These are phyloP conservation scores for Barnettozyma hawaiiensis DNA, from an alignment of 1,139 yeast species.

Conservation along the genomic window DNA sequence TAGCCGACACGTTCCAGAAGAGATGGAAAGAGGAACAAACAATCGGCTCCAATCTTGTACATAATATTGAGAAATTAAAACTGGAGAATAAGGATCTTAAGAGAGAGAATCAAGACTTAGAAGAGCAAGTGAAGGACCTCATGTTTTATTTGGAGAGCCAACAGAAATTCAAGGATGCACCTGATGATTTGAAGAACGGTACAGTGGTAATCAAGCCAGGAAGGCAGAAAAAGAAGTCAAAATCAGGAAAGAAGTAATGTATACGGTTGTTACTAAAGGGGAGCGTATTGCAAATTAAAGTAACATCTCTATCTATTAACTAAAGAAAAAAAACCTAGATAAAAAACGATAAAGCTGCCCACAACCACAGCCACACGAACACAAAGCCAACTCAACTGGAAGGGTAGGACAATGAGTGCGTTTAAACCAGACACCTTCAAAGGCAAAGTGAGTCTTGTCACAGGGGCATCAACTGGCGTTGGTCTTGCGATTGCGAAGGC, in stretches of 20 bases:
- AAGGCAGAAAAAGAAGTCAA: neutral
- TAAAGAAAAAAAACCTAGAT: too few relatives aligned
- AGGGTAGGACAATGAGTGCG: neutral
- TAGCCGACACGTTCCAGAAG: slow-evolving; percentile 27
- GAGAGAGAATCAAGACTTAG: slow-evolving; percentile 45
- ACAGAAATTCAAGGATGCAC: slow-evolving; percentile 63
- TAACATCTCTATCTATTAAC: too few relatives aligned
- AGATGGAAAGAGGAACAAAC: slow-evolving; percentile 43
- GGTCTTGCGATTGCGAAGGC: neutral
- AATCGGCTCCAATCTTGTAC: slow-evolving; percentile 51
- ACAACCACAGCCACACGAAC: too few relatives aligned
- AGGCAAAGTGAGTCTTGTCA: neutral
- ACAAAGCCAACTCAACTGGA: too few relatives aligned
- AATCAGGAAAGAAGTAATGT: neutral
- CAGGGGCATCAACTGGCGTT: slow-evolving; percentile 1
- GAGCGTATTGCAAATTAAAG: too few relatives aligned
- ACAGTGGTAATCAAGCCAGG: slow-evolving; percentile 38
- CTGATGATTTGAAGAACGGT: slow-evolving; percentile 69
- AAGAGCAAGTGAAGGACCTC: slow-evolving; percentile 70
- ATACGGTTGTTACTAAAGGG: too few relatives aligned
- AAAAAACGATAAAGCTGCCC: too few relatives aligned
- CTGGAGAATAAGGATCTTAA: slow-evolving; percentile 32
- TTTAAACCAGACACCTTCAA: neutral
- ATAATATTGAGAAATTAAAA: slow-evolving; percentile 48
- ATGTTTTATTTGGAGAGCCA: slow-evolving; percentile 78